Evolutionary conservation across 2,329 filamentous ascomycete genomes (phyloP).

Genomic region (Stachybotrys echinatus): DNA sequence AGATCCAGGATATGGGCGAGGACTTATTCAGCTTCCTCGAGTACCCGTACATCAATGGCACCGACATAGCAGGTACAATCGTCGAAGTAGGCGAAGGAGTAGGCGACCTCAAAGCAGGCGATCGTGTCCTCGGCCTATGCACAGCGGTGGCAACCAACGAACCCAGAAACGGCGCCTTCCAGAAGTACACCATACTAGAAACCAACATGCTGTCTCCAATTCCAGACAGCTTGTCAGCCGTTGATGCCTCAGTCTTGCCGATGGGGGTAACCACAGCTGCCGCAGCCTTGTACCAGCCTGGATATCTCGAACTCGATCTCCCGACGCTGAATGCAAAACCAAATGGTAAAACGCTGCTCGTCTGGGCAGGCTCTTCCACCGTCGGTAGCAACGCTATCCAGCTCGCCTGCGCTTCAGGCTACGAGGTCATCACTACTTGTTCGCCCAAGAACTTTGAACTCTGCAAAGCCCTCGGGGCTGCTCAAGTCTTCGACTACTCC

Average conservation of each 20-base stretch:
- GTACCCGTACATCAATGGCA: conserved; percentile 1
- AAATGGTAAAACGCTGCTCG: conserved; percentile 4
- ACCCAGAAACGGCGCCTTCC: neutral
- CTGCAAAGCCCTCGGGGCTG: conserved; percentile 34
- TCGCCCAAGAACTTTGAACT: conserved; percentile 35
- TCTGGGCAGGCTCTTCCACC: conserved; percentile 42
- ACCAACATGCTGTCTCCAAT: neutral
- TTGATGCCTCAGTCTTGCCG: conserved; percentile 3
- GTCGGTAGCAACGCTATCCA: conserved; percentile 41
- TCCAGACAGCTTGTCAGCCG: neutral
- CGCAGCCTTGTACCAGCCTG: conserved; percentile 1
- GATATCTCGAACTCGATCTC: conserved; percentile 3
- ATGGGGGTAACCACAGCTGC: conserved; percentile 4
- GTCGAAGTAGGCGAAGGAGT: neutral
- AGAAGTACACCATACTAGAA: neutral
- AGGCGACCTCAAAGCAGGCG: neutral
- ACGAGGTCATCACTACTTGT: conserved; percentile 35
- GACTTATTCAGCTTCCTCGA: neutral
- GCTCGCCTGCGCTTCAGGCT: conserved; percentile 34
- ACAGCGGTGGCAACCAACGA: neutral
- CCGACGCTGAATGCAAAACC: conserved; percentile 9
- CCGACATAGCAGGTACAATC: neutral
- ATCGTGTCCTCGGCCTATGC: neutral
- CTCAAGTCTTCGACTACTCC: conserved; percentile 34
- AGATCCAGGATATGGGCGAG: neutral